A percentile compares a stretch with the other conserved stretches of the same genome.
Conservation (phyloP, 768 basidiomycete species). For the Phallus indusiatus region DNA sequence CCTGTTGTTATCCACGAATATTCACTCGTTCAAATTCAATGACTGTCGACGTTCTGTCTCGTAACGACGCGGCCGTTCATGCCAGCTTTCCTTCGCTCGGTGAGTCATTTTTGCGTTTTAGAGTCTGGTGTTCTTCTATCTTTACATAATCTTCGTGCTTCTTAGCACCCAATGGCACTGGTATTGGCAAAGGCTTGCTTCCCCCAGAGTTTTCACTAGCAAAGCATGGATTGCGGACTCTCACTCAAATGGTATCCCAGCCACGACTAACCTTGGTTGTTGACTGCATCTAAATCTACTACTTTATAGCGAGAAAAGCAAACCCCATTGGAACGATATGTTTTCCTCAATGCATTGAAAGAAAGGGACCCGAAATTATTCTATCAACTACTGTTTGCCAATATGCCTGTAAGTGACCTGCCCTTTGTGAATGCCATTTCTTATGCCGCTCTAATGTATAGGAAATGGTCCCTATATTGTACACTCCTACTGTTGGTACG, state of each 20-base stretch:
- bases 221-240: slow-evolving; percentile 6
- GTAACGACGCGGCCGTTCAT: neutral
- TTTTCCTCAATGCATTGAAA: slow-evolving; percentile 6
- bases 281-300: neutral
- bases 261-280: neutral
- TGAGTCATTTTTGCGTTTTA: neutral
- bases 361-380: slow-evolving; percentile 8
- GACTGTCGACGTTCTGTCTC: neutral
- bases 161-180: neutral
- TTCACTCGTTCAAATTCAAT: neutral
- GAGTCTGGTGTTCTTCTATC: neutral
- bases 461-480: slow-evolving; percentile 8
- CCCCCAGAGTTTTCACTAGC: slow-evolving; percentile 1
- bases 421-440: slow-evolving; percentile 3
- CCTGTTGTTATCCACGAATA: no score
- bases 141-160: neutral
- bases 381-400: slow-evolving; percentile 13
- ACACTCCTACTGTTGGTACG: slow-evolving; percentile 9
- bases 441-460: neutral
- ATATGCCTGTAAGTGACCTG: slow-evolving; percentile 20
- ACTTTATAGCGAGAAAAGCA: slow-evolving; percentile 4
- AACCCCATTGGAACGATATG: neutral
- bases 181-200: neutral
- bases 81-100: neutral
- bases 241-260: slow-evolving; percentile 5